Evolutionary conservation across 768 basidiomycete species (phyloP).

Genomic region (Trametes villosa): DNA sequence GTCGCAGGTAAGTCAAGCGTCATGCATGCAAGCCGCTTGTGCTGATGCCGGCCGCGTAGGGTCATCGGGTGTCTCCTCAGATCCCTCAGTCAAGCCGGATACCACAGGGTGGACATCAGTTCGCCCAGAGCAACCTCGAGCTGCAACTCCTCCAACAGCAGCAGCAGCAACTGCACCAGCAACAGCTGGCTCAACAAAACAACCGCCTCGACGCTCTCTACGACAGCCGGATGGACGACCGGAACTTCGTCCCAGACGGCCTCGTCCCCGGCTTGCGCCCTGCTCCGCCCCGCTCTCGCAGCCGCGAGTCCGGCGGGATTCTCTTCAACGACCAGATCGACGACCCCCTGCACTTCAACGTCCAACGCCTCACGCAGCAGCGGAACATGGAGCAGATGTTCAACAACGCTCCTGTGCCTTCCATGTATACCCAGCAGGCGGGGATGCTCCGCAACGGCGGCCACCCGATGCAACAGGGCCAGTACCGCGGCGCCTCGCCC

Average conservation of each 20-base stretch:
- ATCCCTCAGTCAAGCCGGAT: constrained; percentile 29
- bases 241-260: constrained; percentile 81
- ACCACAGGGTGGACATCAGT: constrained; percentile 30
- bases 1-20: constrained; percentile 57
- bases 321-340: constrained; percentile 61
- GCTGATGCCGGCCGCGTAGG: constrained; percentile 8
- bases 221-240: constrained; percentile 74
- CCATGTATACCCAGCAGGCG: constrained; percentile 53
- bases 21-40: not conserved
- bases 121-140: constrained; percentile 33
- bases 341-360: constrained; percentile 63
- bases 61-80: constrained; percentile 32
- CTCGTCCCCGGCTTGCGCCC: constrained; percentile 85
- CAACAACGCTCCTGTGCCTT: constrained; percentile 48
- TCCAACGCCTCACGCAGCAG: constrained; percentile 56
- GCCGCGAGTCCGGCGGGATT: constrained; percentile 55
- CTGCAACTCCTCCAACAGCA: constrained; percentile 47
- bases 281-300: constrained; percentile 58
- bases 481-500: constrained; percentile 75
- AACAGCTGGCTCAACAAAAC: constrained; percentile 42
- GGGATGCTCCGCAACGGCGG: constrained; percentile 53
- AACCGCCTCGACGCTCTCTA: constrained; percentile 70
- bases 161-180: constrained; percentile 45
- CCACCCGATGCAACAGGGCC: constrained; percentile 59
- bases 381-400: constrained; percentile 63